These are phyloP conservation scores for Fraxinus velutina DNA, from an alignment of 305 asterid species.

Conservation along the genomic window DNA sequence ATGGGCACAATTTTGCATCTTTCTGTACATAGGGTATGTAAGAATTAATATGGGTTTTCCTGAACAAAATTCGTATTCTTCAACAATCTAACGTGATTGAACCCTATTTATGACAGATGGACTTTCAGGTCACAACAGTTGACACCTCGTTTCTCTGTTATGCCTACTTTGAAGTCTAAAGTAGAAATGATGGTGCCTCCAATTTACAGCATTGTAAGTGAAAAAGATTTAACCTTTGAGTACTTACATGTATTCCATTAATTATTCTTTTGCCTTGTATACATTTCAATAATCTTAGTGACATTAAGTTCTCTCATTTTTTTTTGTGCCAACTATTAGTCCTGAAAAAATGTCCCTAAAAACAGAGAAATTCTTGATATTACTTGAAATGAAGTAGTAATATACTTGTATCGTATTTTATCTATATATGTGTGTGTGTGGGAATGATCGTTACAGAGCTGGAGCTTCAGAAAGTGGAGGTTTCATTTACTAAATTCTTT, in stretches of 20 bases:
- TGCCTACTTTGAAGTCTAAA: constrained; percentile 54
- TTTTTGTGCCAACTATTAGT: neutral
- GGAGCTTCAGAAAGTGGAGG: neutral
- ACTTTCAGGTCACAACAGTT: constrained; percentile 67
- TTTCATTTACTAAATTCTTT: neutral
- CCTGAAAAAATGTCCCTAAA: neutral
- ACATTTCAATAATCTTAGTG: neutral
- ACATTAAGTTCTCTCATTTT: neutral
- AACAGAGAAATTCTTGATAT: neutral
- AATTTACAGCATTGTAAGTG: constrained; percentile 85
- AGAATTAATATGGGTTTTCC: neutral
- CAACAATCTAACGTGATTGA: constrained; percentile 4
- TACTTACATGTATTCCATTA: neutral
- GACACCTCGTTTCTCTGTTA: constrained; percentile 70
- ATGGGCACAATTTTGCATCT: constrained; percentile 70
- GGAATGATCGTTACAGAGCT: neutral
- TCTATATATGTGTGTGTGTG: neutral
- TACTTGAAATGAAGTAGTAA: neutral
- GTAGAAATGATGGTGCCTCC: constrained; percentile 61
- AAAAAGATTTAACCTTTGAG: neutral
- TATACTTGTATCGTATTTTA: neutral
- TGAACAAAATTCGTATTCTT: neutral
- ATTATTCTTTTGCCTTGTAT: neutral
- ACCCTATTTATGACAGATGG: constrained; percentile 50
- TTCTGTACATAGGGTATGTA: constrained; percentile 73